Evolutionary conservation across 2,329 filamentous ascomycete species (phyloP).

Genomic region (Neopestalotiopsis sp.): DNA sequence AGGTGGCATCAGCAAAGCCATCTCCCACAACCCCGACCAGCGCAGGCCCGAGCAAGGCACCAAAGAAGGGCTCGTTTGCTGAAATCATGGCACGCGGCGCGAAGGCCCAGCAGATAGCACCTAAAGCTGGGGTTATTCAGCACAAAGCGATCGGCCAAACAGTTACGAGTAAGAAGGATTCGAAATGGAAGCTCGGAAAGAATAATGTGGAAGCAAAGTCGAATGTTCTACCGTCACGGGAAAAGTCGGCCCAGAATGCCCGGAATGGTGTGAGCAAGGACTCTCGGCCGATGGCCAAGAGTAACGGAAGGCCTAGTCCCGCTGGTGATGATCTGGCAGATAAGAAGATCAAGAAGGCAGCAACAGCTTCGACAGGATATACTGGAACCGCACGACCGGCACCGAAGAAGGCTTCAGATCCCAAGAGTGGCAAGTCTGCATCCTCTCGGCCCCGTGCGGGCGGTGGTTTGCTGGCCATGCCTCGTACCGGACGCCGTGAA

Average conservation of each 20-base stretch:
- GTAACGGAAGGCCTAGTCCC: constrained; percentile 33
- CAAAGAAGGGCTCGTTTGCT: constrained; percentile 76
- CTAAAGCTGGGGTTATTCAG: constrained; percentile 73
- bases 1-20: constrained; percentile 30
- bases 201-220: constrained; percentile 20
- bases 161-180: constrained; percentile 57
- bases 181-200: constrained; percentile 14
- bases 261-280: constrained; percentile 32
- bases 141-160: constrained; percentile 74
- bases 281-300: constrained; percentile 24
- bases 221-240: constrained; percentile 10
- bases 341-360: constrained; percentile 68
- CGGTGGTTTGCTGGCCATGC: constrained; percentile 45
- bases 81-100: constrained; percentile 77
- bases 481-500: constrained; percentile 30
- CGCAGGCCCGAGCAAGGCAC: constrained; percentile 45
- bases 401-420: constrained; percentile 39
- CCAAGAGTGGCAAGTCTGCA: constrained; percentile 24
- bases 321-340: constrained; percentile 47
- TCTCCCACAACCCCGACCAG: constrained; percentile 33
- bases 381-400: constrained; percentile 68
- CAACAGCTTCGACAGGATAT: constrained; percentile 68
- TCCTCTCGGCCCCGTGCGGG: constrained; percentile 30
- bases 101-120: constrained; percentile 65
- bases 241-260: constrained; percentile 14